Base-by-base conservation (phyloP, 192 early-diverging fungal species). In the Coemansia sp. region DNA sequence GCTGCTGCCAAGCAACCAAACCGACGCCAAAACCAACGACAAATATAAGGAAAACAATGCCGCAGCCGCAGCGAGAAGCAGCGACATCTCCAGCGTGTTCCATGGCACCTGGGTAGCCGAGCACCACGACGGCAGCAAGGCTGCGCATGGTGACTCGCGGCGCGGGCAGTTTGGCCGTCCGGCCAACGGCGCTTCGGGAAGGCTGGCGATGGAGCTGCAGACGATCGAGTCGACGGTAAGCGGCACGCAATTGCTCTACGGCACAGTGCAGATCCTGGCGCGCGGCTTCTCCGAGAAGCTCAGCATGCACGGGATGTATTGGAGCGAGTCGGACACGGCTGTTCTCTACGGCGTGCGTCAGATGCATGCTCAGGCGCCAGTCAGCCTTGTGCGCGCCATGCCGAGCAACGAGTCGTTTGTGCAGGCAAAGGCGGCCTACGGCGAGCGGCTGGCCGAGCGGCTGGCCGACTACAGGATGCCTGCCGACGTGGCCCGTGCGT, bases 301-400 rank as follows among this genome's bases (percentile, higher is more conserved):
- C 16, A 20, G 27, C 7, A 30, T 79, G 30, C 63, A 61, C 30
- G 76, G 76, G 32, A 39, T 79, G 13, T 61, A 73, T 49, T 79
- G 64, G 63, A 36, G 50, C 25, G 47, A 39, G 16, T 54, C 65
- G 6, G 71, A 69, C 20, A 60, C 68, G 2, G 61, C 65, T 14
- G 68, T 70, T 4, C 48, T 73, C 19, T 62, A 67, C 57, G 71
- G 45, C 4, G 65, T 48, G 25, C 54, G 52, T 4, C 60, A 69
- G 34, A 39, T 60, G 19, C 72, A 61, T 35, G 61, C 68, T 5
- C 67, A 60, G 50, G 51, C 67, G 19, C 35, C 63, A 1, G 35
- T 65, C 6, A 64, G 66, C 11, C 46, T 70, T 4, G 71, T 79
- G 30, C 53, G 61, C 11, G 66, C 65, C 1, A 60, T 62, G 64